These are phyloP conservation scores for Sphaerulina populicola DNA, from an alignment of 2,329 filamentous ascomycete species.

Conservation along the genomic window DNA sequence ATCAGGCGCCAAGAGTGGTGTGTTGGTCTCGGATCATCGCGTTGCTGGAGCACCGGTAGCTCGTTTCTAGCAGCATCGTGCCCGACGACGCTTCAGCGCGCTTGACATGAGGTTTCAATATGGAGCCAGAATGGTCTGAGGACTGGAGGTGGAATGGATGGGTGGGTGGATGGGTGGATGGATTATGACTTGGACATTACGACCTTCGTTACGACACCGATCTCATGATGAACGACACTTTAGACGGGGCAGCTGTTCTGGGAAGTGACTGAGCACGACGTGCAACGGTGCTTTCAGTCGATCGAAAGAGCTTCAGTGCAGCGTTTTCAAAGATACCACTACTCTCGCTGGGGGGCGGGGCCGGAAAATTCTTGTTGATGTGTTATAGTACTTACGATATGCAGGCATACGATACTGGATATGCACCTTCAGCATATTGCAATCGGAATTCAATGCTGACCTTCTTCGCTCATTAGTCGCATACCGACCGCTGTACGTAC, in stretches of 20 bases:
- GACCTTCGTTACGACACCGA: background rate
- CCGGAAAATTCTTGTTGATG: conserved; percentile 7
- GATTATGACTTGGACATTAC: background rate
- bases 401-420: background rate
- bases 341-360: conserved; percentile 8
- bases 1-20: conserved; percentile 36
- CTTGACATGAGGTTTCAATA: conserved; percentile 5
- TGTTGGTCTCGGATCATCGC: conserved; percentile 37
- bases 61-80: conserved; percentile 19
- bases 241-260: conserved; percentile 1
- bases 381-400: conserved; percentile 4
- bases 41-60: conserved; percentile 24
- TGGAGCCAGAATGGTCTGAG: conserved; percentile 1
- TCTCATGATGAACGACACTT: conserved; percentile 3
- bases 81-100: conserved; percentile 1
- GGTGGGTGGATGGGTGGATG: background rate
- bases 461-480: background rate
- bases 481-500: background rate
- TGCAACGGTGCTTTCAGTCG: background rate
- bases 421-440: background rate
- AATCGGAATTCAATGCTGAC: background rate
- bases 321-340: conserved; percentile 16
- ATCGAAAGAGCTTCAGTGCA: conserved; percentile 1
- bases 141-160: too few relatives aligned
- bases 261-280: background rate